Evolutionary conservation across 148 eudicot genomes (phyloP), one percentile per base, ranked within the genome.

Genomic region (Camellia japonica): DNA sequence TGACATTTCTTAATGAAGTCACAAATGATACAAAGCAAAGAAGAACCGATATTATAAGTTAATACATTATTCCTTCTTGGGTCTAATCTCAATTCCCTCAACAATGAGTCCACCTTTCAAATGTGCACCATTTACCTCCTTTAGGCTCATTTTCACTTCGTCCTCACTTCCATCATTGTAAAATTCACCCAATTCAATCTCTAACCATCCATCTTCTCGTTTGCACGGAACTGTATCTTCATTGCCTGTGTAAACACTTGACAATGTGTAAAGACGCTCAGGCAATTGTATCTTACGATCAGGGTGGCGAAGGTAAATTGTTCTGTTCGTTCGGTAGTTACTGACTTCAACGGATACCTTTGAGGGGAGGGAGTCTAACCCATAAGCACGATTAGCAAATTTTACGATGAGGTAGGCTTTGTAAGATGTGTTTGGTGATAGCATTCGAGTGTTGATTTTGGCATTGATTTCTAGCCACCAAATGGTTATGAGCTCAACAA

Each of bases 81-180:
- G 94, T 79, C 94, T 91, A 1, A 94, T 46, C 75, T 92, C 93
- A 85, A 92, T 85, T 6, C 97, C 97, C 55, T 91, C 92, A 56
- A 94, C 84, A 74, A 90, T 41, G 49, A 94, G 87, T 0, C 98
- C 98, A 13, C 92, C 98, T 82, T 91, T 94, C 82, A 94, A 83
- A 3, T 92, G 97, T n/a, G 71, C 83, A 13, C 98, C 94, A 52
- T 84, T 83, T 7, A 84, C 83, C 80, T 94, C 98, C 89, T 19
- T 88, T 67, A 94, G 79, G 63, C 90, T 84, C 93, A 92, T 88
- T 75, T 75, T 87, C 74, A 91, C 91, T 74, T 80, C 89, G 46
- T 76, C 74, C 7, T 84, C 83, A 58, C 60, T 63, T 15, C 61
- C 87, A 65, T 77, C 82, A 51, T 76, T 74, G 69, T 76, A 88